phyloP scores from a whole-genome alignment of 306 rosid species.

The Dalbergia cochinchinensis region DNA sequence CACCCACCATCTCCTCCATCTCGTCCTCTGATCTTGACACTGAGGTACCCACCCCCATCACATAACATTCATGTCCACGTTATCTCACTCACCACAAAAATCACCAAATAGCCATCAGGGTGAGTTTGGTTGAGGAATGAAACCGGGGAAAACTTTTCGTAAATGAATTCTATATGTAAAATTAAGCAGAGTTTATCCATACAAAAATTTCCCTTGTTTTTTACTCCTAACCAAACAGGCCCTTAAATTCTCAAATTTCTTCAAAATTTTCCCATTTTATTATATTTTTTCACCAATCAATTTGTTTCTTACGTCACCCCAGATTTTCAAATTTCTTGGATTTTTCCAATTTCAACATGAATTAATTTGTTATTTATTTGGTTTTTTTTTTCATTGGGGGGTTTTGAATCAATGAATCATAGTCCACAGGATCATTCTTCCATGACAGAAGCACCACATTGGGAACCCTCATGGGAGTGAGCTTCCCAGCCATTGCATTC shows the following conservation, averaged over 20 bases:
- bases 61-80: not conserved
- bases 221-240: not conserved
- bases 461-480: slow-evolving; percentile 96
- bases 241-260: not conserved
- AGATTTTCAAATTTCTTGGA: not conserved
- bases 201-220: too few relatives aligned
- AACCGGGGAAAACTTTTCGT: too few relatives aligned
- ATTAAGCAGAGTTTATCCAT: too few relatives aligned
- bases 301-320: slow-evolving; percentile 29
- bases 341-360: not conserved
- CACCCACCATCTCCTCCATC: slow-evolving; percentile 89
- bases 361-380: not conserved
- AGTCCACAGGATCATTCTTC: slow-evolving; percentile 98
- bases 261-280: not conserved
- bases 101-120: too few relatives aligned
- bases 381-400: not conserved
- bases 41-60: slow-evolving; percentile 47
- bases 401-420: not conserved
- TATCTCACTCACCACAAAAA: not conserved
- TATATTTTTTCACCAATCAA: not conserved
- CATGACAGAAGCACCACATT: slow-evolving; percentile 95
- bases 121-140: too few relatives aligned
- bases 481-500: slow-evolving; percentile 85
- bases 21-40: slow-evolving; percentile 99
- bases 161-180: too few relatives aligned